Evolutionary conservation across 192 early-diverging fungal species (phyloP), one percentile per base, ranked within the genome.

Genomic region (Thamnidium elegans): DNA sequence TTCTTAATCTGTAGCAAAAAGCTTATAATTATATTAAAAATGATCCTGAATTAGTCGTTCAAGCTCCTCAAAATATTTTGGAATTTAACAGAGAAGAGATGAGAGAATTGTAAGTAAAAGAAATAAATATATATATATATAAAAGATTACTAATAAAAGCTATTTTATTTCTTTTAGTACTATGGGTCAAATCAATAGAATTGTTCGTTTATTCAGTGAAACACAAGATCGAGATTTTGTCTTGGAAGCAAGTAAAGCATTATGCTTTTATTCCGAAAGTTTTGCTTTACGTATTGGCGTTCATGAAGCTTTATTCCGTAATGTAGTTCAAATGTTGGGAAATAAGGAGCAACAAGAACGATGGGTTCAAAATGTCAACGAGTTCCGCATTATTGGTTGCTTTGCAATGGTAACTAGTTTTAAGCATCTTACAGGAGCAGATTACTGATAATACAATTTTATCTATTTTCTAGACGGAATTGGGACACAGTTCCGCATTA

Each of bases 261-360:
- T 44, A 34, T 62, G 50, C 13, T 46, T 69, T 13, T 86, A 86
- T 50, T 84, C 82, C 8, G 79, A 86, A 65, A 72, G 72, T 11
- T 88, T 76, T 62, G 66, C 65, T 13, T 86, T 88, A 84, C 81
- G 81, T 43, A 60, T 84, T 44, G 85, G 82, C 66, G 87, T 88
- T 26, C 78, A 84, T 43, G 84, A 84, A 34, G 71, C 78, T 46
- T 67, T 88, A 58, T 86, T 88, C 73, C 68, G 63, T 53, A 75
- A 82, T 17, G 78, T 83, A 6, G 56, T 88, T 51, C 59, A 73
- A 44, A 69, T 87, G 55, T 81, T 88, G 45, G 82, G 83, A 30
- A 82, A 74, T n/a, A 66, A 74, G 5, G 85, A 82, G 44, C 87
- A 88, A 59, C 72, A 77, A 51, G 80, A 72, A 10, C 54, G 77